These are phyloP conservation scores for Cucurbitaria berberidis DNA, from an alignment of 2,329 filamentous ascomycete species.

Conservation along the genomic window DNA sequence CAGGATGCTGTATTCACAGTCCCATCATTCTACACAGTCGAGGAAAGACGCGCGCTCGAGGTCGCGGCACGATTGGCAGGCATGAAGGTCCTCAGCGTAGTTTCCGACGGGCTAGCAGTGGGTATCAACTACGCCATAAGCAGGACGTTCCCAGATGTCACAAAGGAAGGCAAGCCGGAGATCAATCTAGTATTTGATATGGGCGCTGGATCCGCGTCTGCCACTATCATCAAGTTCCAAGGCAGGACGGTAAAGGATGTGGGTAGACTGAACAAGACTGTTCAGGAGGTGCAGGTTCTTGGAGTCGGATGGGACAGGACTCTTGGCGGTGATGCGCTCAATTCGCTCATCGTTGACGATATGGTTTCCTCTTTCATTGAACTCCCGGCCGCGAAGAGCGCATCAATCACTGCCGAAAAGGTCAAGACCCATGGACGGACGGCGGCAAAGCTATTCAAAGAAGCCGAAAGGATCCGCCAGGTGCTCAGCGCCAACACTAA, in stretches of 20 bases:
- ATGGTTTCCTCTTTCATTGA: conserved; percentile 82
- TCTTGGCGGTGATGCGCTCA: conserved; percentile 88
- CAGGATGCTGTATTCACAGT: conserved; percentile 87
- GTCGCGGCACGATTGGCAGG: conserved; percentile 87
- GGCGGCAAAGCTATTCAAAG: conserved; percentile 89
- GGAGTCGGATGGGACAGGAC: conserved; percentile 88
- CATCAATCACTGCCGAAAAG: conserved; percentile 65
- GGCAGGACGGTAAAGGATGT: conserved; percentile 87
- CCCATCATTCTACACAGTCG: conserved; percentile 85
- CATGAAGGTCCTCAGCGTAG: conserved; percentile 80
- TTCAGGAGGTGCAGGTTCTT: conserved; percentile 91
- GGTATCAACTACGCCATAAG: conserved; percentile 94
- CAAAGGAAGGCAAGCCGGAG: conserved; percentile 84
- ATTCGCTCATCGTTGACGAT: conserved; percentile 85
- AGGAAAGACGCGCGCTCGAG: conserved; percentile 87
- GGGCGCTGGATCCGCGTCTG: conserved; percentile 93
- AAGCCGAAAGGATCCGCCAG: conserved; percentile 84
- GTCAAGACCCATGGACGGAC: conserved; percentile 80
- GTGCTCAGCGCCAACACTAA: conserved; percentile 92
- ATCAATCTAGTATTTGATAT: conserved; percentile 96
- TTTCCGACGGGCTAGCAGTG: conserved; percentile 90
- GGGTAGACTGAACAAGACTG: conserved; percentile 92
- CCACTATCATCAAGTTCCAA: conserved; percentile 88
- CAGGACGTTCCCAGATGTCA: conserved; percentile 84
- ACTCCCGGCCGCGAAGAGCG: conserved; percentile 67